phyloP scores from a whole-genome alignment of 345 rosid species.

The Turritis glabra region DNA sequence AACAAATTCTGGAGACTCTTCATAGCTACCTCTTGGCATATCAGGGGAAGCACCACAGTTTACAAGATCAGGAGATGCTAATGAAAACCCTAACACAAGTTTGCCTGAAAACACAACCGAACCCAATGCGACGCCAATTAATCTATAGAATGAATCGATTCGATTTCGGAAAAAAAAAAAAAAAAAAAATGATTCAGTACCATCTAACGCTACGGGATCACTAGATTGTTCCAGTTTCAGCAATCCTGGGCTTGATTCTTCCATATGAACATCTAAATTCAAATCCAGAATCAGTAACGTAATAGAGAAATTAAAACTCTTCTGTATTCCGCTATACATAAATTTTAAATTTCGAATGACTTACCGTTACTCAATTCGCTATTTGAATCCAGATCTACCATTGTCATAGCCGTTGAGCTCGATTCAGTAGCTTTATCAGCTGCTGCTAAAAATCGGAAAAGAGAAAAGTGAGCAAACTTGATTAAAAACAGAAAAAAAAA shows the following conservation, averaged over 20 bases:
- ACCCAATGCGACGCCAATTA: neutral
- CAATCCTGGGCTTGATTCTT: conserved; percentile 29
- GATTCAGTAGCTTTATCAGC: conserved; percentile 32
- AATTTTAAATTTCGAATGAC: neutral
- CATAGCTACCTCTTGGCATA: conserved; percentile 41
- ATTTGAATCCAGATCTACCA: conserved; percentile 47
- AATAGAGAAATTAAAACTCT: neutral
- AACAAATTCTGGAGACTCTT: conserved; percentile 51
- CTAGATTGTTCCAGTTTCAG: conserved; percentile 3
- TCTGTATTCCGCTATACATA: no score
- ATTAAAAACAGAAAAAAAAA: neutral
- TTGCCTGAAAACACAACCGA: conserved; percentile 49
- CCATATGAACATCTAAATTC: conserved; percentile 30
- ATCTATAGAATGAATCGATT: neutral
- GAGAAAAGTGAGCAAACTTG: neutral
- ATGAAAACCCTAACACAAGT: conserved; percentile 60
- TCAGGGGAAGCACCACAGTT: conserved; percentile 74
- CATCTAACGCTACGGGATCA: conserved; percentile 30
- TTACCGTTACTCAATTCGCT: conserved; percentile 37
- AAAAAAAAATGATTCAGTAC: neutral
- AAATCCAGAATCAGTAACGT: conserved; percentile 11
- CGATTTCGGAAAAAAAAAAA: neutral
- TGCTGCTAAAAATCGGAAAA: conserved; percentile 25
- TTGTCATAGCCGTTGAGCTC: conserved; percentile 12
- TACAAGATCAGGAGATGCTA: conserved; percentile 76